Conservation (phyloP, 2,329 filamentous ascomycete species). For the Neodidymelliopsis sp. region DNA sequence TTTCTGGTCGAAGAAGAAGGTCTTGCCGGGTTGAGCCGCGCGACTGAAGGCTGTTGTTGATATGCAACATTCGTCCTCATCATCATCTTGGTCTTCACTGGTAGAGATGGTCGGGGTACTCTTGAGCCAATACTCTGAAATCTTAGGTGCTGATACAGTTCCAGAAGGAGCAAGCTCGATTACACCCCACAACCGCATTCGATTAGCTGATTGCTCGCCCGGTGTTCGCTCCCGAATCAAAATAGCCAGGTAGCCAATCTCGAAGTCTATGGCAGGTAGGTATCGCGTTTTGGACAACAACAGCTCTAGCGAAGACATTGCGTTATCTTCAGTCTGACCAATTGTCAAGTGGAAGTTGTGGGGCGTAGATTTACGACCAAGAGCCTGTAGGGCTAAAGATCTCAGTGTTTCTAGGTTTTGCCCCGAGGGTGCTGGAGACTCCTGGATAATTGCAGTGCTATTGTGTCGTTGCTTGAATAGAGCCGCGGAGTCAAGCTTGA, state of each 20-base stretch:
- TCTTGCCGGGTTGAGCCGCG: conserved; percentile 33
- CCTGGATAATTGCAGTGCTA: conserved; percentile 53
- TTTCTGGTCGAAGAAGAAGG: conserved; percentile 40
- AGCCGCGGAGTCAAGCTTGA: conserved; percentile 52
- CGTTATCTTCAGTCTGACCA: conserved; percentile 62
- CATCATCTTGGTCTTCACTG: conserved; percentile 9
- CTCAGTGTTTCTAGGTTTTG: conserved; percentile 29
- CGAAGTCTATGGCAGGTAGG: conserved; percentile 60
- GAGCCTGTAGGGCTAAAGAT: conserved; percentile 27
- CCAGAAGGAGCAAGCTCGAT: conserved; percentile 46
- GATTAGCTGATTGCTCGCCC: conserved; percentile 40
- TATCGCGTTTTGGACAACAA: conserved; percentile 61
- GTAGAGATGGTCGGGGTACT: neutral
- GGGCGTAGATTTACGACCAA: conserved; percentile 28
- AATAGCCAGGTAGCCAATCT: conserved; percentile 59
- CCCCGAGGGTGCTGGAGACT: conserved; percentile 5
- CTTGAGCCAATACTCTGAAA: conserved; percentile 26
- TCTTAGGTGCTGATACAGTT: neutral
- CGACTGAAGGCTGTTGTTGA: conserved; percentile 13
- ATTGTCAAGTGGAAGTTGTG: conserved; percentile 65
- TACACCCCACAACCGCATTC: conserved; percentile 66
- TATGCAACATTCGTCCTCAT: neutral
- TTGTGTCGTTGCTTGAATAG: conserved; percentile 60
- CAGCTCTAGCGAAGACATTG: conserved; percentile 57
- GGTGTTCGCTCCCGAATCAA: conserved; percentile 58